phyloP scores from a whole-genome alignment of 352 stramenopile species.

The Salisapilia sapeloensis region DNA sequence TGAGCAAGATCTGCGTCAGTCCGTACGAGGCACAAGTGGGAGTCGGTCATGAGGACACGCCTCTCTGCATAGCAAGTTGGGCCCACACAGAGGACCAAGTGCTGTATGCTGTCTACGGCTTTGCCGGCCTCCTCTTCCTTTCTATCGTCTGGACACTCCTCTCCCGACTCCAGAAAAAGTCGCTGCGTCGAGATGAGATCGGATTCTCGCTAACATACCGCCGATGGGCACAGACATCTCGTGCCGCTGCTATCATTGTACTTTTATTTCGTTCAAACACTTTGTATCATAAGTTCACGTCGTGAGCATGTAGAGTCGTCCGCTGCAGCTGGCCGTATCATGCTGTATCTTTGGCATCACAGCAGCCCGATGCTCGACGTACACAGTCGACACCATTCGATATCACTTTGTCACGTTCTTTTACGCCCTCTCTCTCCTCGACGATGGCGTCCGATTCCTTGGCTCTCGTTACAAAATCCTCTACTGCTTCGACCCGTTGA shows the following conservation, averaged over 20 bases:
- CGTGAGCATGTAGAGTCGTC: constrained; percentile 36
- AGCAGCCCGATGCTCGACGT: constrained; percentile 48
- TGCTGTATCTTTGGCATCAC: constrained; percentile 51
- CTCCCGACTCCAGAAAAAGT: constrained; percentile 34
- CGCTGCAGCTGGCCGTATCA: constrained; percentile 58
- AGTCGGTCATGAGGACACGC: constrained; percentile 11
- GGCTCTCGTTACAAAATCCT: constrained; percentile 65
- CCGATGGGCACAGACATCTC: constrained; percentile 61
- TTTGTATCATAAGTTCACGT: neutral
- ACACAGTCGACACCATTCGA: constrained; percentile 37
- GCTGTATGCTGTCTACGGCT: constrained; percentile 23
- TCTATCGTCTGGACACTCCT: constrained; percentile 27
- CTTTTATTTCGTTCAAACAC: neutral
- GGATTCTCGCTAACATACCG: constrained; percentile 64
- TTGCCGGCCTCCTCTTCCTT: constrained; percentile 24
- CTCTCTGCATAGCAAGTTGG: constrained; percentile 56
- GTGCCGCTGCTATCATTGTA: constrained; percentile 52
- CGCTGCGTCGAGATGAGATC: constrained; percentile 37
- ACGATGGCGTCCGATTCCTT: constrained; percentile 63
- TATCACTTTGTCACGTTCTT: constrained; percentile 54
- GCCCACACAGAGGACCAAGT: constrained; percentile 60
- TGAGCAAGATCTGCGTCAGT: constrained; percentile 56
- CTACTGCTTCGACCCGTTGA: constrained; percentile 57
- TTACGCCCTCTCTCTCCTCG: constrained; percentile 37
- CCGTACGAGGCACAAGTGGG: constrained; percentile 12